Conservation (phyloP, 1,284 basidiomycete genomes). For the Ceratobasidium sp. region DNA sequence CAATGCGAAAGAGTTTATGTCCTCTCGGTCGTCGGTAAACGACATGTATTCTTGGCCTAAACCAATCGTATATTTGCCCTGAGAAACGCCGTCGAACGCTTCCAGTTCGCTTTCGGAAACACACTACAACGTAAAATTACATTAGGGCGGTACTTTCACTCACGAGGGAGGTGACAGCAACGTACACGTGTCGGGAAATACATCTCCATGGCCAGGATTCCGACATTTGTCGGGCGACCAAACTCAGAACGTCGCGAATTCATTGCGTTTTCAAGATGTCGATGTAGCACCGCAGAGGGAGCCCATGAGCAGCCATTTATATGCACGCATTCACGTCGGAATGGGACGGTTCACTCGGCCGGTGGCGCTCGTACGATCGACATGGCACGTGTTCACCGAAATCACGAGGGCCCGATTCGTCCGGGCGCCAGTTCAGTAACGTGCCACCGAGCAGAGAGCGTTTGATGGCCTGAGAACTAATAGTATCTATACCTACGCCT, state of each 20-base stretch:
- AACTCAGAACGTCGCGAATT: conserved; percentile 36
- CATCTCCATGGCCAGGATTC: conserved; percentile 88
- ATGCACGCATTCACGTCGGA: not conserved
- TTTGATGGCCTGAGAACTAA: too few relatives aligned
- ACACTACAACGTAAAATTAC: too few relatives aligned
- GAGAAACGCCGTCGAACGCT: conserved; percentile 90
- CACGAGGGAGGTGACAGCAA: conserved; percentile 60
- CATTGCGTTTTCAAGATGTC: not conserved
- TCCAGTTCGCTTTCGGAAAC: conserved; percentile 95
- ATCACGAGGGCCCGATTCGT: not conserved
- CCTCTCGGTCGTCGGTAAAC: conserved; percentile 94
- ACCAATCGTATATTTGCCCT: conserved; percentile 99
- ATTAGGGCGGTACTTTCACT: too few relatives aligned
- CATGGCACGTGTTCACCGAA: conserved; percentile 17
- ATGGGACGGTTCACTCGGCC: conserved; percentile 2
- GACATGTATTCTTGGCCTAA: conserved; percentile 98
- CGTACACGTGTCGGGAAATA: conserved; percentile 85
- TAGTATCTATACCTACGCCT: too few relatives aligned
- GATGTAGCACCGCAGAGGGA: not conserved
- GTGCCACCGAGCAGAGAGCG: too few relatives aligned
- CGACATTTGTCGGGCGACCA: conserved; percentile 84
- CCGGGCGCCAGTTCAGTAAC: not conserved
- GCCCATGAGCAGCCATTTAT: too few relatives aligned
- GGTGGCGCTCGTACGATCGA: conserved; percentile 24
- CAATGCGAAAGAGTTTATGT: conserved; percentile 97